Evolutionary conservation across 371 early-diverging fungal genomes (phyloP).

Genomic region (Haplosporangium sp.): DNA sequence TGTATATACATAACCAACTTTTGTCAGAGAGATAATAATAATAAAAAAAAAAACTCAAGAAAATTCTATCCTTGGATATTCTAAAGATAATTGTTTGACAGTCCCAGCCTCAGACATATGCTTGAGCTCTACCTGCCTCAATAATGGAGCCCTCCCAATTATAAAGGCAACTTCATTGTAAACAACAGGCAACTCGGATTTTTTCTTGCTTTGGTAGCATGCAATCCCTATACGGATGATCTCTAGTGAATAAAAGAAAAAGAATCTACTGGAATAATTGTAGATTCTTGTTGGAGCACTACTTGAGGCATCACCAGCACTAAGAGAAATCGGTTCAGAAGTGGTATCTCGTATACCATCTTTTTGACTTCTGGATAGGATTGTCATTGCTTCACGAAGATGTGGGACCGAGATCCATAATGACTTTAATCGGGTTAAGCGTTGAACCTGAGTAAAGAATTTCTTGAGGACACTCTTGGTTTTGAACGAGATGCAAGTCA

Average conservation of each 20-base stretch:
- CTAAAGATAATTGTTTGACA: slow-evolving; percentile 7
- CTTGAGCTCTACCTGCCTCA: slow-evolving; percentile 15
- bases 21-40: no score
- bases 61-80: slow-evolving; percentile 18
- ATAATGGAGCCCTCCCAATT: slow-evolving; percentile 6
- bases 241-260: slow-evolving; percentile 19
- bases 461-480: slow-evolving; percentile 1
- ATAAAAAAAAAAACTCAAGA: background rate
- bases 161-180: slow-evolving; percentile 25
- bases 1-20: background rate
- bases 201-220: slow-evolving; percentile 7
- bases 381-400: slow-evolving; percentile 12
- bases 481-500: slow-evolving; percentile 18
- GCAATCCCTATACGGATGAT: slow-evolving; percentile 22
- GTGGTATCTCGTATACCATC: background rate
- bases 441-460: slow-evolving; percentile 29
- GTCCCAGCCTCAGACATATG: slow-evolving; percentile 27
- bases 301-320: no score
- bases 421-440: slow-evolving; percentile 11
- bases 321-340: background rate
- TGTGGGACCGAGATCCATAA: slow-evolving; percentile 25
- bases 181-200: slow-evolving; percentile 17
- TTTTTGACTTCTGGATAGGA: background rate
- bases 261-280: background rate
- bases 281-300: no score